Conservation (phyloP, 192 early-diverging fungal genomes). For the Backusella tuberculispora region DNA sequence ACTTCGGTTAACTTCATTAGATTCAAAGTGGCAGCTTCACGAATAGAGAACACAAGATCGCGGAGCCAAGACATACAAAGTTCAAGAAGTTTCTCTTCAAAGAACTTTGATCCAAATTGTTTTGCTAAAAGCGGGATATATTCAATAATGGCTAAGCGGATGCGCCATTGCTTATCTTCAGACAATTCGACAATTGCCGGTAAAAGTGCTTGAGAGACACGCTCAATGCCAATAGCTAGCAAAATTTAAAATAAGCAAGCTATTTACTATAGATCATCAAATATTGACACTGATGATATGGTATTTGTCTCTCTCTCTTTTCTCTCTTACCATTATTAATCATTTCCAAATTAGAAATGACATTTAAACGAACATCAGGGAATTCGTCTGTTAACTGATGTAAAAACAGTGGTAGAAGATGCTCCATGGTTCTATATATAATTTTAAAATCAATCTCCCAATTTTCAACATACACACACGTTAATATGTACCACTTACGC, state of each 20-base stretch:
- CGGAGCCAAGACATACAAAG: slow-evolving; percentile 99
- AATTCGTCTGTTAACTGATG: slow-evolving; percentile 97
- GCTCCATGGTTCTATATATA: slow-evolving; percentile 82
- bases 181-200: slow-evolving; percentile 99
- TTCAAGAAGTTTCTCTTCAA: slow-evolving; percentile 93
- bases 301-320: not conserved
- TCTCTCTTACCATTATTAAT: slow-evolving; percentile 80
- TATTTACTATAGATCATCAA: not conserved
- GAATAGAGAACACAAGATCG: slow-evolving; percentile 95
- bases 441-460: not conserved
- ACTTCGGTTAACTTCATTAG: slow-evolving; percentile 95
- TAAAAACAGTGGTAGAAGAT: slow-evolving; percentile 93
- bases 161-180: slow-evolving; percentile 99
- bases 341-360: slow-evolving; percentile 96
- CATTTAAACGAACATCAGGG: slow-evolving; percentile 98
- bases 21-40: slow-evolving; percentile 96
- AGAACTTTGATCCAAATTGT: slow-evolving; percentile 95
- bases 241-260: slow-evolving; percentile 7
- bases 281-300: not conserved
- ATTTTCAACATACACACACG: not conserved
- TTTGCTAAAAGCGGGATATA: slow-evolving; percentile 96
- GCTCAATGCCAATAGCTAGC: slow-evolving; percentile 93
- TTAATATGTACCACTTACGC: slow-evolving; percentile 50
- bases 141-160: slow-evolving; percentile 98
- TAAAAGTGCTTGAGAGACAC: slow-evolving; percentile 93